Base-by-base conservation (phyloP, 2,329 filamentous ascomycete genomes). In the Claviceps africana region DNA sequence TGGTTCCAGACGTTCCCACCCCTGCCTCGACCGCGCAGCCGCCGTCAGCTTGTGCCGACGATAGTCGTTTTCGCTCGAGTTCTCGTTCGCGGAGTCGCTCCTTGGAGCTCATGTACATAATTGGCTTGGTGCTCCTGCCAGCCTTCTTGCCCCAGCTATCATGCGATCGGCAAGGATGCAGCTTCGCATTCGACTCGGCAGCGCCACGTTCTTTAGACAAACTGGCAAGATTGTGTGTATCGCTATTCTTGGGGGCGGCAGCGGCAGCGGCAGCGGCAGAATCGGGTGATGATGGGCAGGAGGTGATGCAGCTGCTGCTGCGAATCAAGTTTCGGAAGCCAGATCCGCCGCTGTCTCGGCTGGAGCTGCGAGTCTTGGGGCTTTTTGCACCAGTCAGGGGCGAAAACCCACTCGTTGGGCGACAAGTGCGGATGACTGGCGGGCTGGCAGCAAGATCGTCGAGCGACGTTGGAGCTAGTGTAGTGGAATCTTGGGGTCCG, bases 351-450 rank as follows among this genome's bases (percentile, higher is more conserved):
- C 70, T 65, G 31, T 78, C 77, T 55, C 72, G 72, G 51, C 69
- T 68, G 21, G 74, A 72, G 30, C 71, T 79, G 56, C 74, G 79
- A 1, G 57, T 59, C 35, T 55, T 57, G 21, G 73, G 72, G 17
- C 69, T 78, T 59, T 75, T 81, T 54, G 76, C 75, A 0, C 82
- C 78, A n/a, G 84, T 88, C 50, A 86, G 69, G 19, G 82, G 70
- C 10, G 86, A 89, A 60, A 82, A 80, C 51, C 86, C 86, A 49
- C 85, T 88, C 0, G 86, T 86, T 8, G 83, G 85, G 65, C 90
- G 90, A 33, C 88, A 80, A 33, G 90, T 95, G 57, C 85, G 83
- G 59, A 94, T 78, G 51, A 91, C 78, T 19, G 89, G 88, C 13
- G 88, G 71, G 47, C 72, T 71, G 22, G 81, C 80, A 31, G 81